These are phyloP conservation scores for Gossypium schwendimanii DNA, from an alignment of 441 rosid species.

Conservation along the genomic window DNA sequence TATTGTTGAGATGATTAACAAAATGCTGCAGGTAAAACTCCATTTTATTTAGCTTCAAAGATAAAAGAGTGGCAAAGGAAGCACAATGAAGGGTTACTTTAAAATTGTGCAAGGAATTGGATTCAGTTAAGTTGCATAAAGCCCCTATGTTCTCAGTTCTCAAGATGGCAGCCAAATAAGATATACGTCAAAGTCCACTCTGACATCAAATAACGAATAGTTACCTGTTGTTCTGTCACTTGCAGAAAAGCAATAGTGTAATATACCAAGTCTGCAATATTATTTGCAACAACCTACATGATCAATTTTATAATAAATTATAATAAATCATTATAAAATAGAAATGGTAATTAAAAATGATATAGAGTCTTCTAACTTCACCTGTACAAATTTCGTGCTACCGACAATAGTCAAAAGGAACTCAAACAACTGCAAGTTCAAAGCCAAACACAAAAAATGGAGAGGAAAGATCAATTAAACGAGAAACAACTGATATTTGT, in stretches of 20 bases:
- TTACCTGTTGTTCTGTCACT: constrained; percentile 87
- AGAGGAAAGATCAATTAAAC: constrained; percentile 19
- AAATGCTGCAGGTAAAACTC: constrained; percentile 3
- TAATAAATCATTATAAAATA: constrained; percentile 3
- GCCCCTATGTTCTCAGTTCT: neutral
- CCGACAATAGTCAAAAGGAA: constrained; percentile 76
- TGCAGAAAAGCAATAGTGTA: constrained; percentile 78
- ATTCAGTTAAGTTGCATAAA: neutral
- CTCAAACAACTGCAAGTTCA: constrained; percentile 69
- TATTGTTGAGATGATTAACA: neutral
- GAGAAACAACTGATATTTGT: constrained; percentile 5
- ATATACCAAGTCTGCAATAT: constrained; percentile 73
- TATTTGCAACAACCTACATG: constrained; percentile 48
- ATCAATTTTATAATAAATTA: constrained; percentile 11
- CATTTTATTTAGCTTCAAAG: neutral
- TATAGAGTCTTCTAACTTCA: constrained; percentile 25
- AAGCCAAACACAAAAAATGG: constrained; percentile 6
- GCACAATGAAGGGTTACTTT: neutral
- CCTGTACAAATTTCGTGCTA: constrained; percentile 66
- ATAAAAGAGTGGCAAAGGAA: neutral
- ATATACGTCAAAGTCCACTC: neutral
- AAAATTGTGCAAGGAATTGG: neutral
- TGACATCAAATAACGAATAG: constrained; percentile 7
- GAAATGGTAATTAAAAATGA: neutral
- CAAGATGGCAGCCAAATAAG: neutral